Base-by-base conservation (phyloP, 2,329 filamentous ascomycete species). In the Onygenales sp. region DNA sequence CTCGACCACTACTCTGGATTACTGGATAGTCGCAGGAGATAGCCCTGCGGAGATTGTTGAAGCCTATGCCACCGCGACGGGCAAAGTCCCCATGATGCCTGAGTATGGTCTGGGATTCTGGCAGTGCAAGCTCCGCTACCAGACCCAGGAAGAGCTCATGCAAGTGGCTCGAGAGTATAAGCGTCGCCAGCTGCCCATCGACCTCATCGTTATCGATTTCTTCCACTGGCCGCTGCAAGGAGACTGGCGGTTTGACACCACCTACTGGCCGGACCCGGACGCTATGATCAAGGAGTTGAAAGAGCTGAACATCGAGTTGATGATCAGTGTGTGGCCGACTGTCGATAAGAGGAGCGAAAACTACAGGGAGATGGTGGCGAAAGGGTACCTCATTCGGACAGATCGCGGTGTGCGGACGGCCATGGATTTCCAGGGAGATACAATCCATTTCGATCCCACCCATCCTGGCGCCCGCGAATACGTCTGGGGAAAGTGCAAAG, bases 261-360 rank as follows among this genome's bases (percentile, higher is more conserved):
- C 72, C 0, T 86, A 79, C 59, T 86, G 81, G 81, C 83, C 83
- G 0, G 79, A 86, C 61, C 82, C 81, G 70, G 80, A 80, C 45
- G 79, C 79, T 3, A 86, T 86, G 83, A 71, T 85, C 21, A 69
- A 72, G 40, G 83, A 86, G 62, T 72, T 86, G 1, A 72, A 78
- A 42, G 70, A 75, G 0, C 65, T 86, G 55, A 72, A 74, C 0
- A 77, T 86, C 45, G 82, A 86, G 60, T 72, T 85, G 2, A 86
- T 86, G 82, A 80, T 86, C 0, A 85, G 81, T 0, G 78, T 86
- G 58, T 86, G 84, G 83, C 83, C 83, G 0, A 85, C 82, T 0
- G 82, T 86, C 1, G 81, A 85, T 51, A 74, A 72, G 10, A 61
- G 65, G 2, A 81, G 77, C 0, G 78, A 82, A 42, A 84, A 84